These are phyloP conservation scores for Didymella sp. DNA, from an alignment of 2,329 filamentous ascomycete genomes.

Conservation along the genomic window DNA sequence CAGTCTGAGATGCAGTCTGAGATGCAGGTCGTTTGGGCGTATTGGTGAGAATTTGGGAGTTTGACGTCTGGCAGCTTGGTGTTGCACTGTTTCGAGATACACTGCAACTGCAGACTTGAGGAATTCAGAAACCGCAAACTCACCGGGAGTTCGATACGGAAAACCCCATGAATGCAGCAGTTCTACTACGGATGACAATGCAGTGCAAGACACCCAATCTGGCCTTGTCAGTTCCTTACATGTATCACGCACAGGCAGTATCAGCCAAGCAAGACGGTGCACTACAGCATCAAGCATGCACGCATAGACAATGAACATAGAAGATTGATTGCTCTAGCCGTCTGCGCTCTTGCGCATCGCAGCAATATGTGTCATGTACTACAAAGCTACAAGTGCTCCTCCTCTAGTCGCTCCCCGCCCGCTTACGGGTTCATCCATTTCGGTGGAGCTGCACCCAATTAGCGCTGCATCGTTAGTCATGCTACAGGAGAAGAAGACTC, in stretches of 20 bases:
- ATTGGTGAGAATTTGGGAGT: background rate
- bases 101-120: background rate
- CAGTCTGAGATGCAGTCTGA: too few species aligned
- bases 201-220: background rate
- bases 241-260: background rate
- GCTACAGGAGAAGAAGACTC: conserved; percentile 55
- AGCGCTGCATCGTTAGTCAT: conserved; percentile 20
- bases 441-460: conserved; percentile 41
- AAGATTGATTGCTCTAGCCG: conserved; percentile 14
- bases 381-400: conserved; percentile 16
- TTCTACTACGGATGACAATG: background rate
- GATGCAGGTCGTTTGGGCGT: background rate
- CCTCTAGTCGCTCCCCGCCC: conserved; percentile 9
- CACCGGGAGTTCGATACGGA: background rate
- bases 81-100: background rate
- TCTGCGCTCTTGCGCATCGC: conserved; percentile 11
- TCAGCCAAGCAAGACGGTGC: background rate
- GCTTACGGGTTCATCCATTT: conserved; percentile 46
- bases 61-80: background rate
- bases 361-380: conserved; percentile 22
- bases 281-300: background rate
- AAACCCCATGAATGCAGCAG: background rate
- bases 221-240: too few species aligned
- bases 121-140: background rate
- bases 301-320: conserved; percentile 1